Conservation (phyloP, 352 stramenopile species). For the Plasmopara viticola region DNA sequence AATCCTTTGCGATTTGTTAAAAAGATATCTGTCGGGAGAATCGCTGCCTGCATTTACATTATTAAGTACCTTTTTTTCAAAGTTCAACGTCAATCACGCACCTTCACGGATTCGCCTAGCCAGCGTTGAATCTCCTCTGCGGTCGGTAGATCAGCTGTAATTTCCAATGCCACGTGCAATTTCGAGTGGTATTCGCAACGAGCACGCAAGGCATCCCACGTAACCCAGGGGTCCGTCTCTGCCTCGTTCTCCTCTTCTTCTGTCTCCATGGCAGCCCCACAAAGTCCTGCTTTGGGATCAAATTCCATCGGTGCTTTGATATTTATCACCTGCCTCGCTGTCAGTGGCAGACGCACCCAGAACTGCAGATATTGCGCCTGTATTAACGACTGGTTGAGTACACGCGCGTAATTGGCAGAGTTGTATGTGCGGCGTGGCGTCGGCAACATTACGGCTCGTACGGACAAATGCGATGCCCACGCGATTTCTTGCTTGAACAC, state of each 20-base stretch:
- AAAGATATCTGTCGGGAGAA: constrained; percentile 90
- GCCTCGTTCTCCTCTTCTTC: constrained; percentile 25
- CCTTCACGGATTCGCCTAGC: constrained; percentile 80
- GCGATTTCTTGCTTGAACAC: constrained; percentile 90
- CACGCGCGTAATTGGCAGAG: constrained; percentile 80
- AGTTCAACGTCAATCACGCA: constrained; percentile 11
- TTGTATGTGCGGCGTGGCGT: constrained; percentile 35
- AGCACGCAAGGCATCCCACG: constrained; percentile 77
- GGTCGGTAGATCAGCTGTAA: constrained; percentile 74
- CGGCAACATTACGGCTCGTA: constrained; percentile 92
- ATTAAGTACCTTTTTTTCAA: not conserved
- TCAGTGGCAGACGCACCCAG: constrained; percentile 84
- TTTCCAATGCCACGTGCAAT: constrained; percentile 77
- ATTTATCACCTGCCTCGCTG: not conserved
- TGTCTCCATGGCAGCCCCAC: constrained; percentile 16
- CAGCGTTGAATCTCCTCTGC: constrained; percentile 71
- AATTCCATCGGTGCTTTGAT: constrained; percentile 11
- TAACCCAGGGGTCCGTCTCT: constrained; percentile 47
- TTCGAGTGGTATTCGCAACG: constrained; percentile 82
- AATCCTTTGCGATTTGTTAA: constrained; percentile 95
- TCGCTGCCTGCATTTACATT: constrained; percentile 51
- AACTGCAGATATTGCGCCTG: constrained; percentile 81
- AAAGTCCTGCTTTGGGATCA: constrained; percentile 14
- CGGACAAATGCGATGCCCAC: constrained; percentile 93
- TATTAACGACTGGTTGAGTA: constrained; percentile 73